A percentile compares a stretch with the other conserved stretches of the same genome.
Conservation (phyloP, 805 yeast genomes). For the Zygoascus tannicola region DNA sequence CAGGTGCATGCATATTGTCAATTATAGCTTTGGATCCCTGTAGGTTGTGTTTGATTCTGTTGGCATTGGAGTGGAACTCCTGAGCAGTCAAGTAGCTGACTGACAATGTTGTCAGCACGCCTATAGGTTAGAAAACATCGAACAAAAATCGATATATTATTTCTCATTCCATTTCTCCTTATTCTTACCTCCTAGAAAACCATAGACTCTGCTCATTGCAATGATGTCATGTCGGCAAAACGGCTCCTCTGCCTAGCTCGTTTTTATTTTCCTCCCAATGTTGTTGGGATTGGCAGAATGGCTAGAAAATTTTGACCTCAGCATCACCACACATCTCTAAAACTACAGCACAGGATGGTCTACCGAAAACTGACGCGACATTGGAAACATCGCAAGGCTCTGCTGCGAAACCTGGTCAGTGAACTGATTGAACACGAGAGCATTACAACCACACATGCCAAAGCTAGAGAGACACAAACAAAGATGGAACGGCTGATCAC, state of each 20-base stretch:
- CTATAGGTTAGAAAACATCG: slow-evolving; percentile 37
- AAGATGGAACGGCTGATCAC: slow-evolving; percentile 56
- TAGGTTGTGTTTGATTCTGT: slow-evolving; percentile 39
- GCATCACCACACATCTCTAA: too few relatives aligned
- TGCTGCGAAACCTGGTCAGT: slow-evolving; percentile 56
- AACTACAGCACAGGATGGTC: slow-evolving; percentile 8
- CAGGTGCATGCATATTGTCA: slow-evolving; percentile 43
- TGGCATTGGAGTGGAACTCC: slow-evolving; percentile 42
- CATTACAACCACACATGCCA: slow-evolving; percentile 62
- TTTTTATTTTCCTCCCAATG: too few relatives aligned
- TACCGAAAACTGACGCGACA: slow-evolving; percentile 31
- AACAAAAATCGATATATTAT: slow-evolving; percentile 14
- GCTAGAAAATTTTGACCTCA: too few relatives aligned
- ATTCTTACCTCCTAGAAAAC: slow-evolving; percentile 44
- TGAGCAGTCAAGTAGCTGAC: slow-evolving; percentile 52
- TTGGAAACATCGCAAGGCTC: slow-evolving; percentile 44
- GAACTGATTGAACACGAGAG: slow-evolving; percentile 63
- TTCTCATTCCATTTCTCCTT: not conserved
- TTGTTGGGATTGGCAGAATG: slow-evolving; percentile 1
- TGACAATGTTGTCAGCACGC: slow-evolving; percentile 51
- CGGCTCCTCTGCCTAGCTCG: too few relatives aligned
- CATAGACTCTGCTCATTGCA: slow-evolving; percentile 31
- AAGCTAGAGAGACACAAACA: slow-evolving; percentile 61
- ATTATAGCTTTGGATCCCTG: slow-evolving; percentile 41
- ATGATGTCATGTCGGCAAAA: not conserved